Percentiles rank a stretch among this genome's conserved stretches.
Conservation (phyloP, 2,329 filamentous ascomycete genomes). For the Exophiala alcalophila region DNA sequence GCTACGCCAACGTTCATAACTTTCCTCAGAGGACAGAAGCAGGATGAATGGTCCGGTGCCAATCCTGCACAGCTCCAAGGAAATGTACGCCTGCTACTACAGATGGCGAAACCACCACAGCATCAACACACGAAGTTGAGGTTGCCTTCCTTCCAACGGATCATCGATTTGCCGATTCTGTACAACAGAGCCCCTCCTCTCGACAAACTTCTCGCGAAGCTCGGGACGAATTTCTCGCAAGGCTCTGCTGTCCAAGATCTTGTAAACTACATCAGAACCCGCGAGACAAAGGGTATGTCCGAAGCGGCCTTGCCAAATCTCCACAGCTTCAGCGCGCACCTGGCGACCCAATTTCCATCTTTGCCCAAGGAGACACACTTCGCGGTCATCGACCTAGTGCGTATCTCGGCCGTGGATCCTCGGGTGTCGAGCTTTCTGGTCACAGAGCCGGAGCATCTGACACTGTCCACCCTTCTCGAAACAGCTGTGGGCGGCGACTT, state of each 20-base stretch:
- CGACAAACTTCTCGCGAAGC: constrained; percentile 75
- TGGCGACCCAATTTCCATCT: constrained; percentile 54
- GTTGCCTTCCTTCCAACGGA: constrained; percentile 66
- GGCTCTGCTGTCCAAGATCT: constrained; percentile 62
- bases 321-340: constrained; percentile 58
- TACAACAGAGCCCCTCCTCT: constrained; percentile 80
- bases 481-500: constrained; percentile 48
- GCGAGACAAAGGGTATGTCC: constrained; percentile 47
- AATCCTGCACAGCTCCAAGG: constrained; percentile 64
- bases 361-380: constrained; percentile 69
- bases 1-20: constrained; percentile 89
- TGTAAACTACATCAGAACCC: constrained; percentile 67
- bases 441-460: constrained; percentile 66
- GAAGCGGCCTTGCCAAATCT: constrained; percentile 71
- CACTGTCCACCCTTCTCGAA: constrained; percentile 59
- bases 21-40: constrained; percentile 70
- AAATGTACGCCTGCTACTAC: constrained; percentile 70
- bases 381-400: constrained; percentile 78
- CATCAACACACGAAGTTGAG: constrained; percentile 73
- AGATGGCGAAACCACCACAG: constrained; percentile 65
- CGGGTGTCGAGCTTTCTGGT: constrained; percentile 79
- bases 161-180: constrained; percentile 64
- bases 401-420: constrained; percentile 72
- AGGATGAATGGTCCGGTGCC: constrained; percentile 78
- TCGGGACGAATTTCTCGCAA: constrained; percentile 59